These are phyloP conservation scores for Metschnikowia sp. DNA, from an alignment of 805 yeast genomes.

Conservation along the genomic window DNA sequence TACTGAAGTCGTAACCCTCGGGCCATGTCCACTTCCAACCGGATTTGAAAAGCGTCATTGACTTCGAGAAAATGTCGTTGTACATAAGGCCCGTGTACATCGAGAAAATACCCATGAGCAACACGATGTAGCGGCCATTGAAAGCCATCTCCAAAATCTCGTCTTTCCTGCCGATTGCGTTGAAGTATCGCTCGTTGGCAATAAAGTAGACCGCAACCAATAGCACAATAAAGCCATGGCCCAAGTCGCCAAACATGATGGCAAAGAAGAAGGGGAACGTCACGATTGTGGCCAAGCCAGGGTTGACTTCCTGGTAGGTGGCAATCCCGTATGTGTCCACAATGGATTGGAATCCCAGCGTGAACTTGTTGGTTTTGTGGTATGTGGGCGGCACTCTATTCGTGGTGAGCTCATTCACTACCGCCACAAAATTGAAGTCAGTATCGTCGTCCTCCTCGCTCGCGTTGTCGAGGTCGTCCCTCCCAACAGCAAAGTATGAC, in stretches of 20 bases:
- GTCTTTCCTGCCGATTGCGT: constrained; percentile 54
- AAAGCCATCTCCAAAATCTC: constrained; percentile 79
- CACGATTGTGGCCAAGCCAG: constrained; percentile 69
- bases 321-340: constrained; percentile 79
- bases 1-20: constrained; percentile 37
- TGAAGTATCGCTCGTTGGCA: constrained; percentile 50
- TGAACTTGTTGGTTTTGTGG: constrained; percentile 67
- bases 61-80: constrained; percentile 68
- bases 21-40: constrained; percentile 65
- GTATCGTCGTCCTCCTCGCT: constrained; percentile 20
- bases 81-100: constrained; percentile 72
- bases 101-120: constrained; percentile 69
- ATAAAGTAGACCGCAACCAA: constrained; percentile 56
- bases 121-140: constrained; percentile 63
- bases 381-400: constrained; percentile 69
- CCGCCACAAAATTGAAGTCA: constrained; percentile 24
- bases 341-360: constrained; percentile 65
- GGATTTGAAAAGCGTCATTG: constrained; percentile 62
- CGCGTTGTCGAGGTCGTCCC: constrained; percentile 22
- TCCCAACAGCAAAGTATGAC: constrained; percentile 10
- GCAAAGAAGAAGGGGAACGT: constrained; percentile 84
- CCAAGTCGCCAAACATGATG: constrained; percentile 80
- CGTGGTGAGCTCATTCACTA: constrained; percentile 60
- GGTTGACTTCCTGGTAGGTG: constrained; percentile 70
- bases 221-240: constrained; percentile 66